Conservation (phyloP, 2,329 filamentous ascomycete genomes). For the Nakataea oryzae region DNA sequence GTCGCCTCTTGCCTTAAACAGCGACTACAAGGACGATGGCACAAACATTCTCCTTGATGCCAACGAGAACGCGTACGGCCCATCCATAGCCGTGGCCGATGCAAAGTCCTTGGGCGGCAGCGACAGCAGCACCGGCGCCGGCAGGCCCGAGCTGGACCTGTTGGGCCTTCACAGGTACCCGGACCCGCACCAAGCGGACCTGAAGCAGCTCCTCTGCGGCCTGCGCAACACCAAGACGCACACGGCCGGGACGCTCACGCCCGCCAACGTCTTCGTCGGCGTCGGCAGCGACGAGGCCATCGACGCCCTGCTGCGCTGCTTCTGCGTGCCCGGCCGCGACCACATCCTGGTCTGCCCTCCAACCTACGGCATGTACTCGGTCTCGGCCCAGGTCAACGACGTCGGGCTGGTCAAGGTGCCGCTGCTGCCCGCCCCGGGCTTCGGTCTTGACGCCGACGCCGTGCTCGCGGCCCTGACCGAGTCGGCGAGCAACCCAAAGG, state of each 20-base stretch:
- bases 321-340: conserved; percentile 79
- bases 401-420: conserved; percentile 80
- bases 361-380: conserved; percentile 97
- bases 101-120: conserved; percentile 21
- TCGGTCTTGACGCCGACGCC: conserved; percentile 61
- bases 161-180: conserved; percentile 86
- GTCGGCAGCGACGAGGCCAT: conserved; percentile 97
- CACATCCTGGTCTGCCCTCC: conserved; percentile 91
- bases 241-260: conserved; percentile 61
- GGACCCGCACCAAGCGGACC: conserved; percentile 80
- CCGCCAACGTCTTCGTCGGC: conserved; percentile 84
- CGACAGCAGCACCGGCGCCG: conserved; percentile 21
- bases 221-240: conserved; percentile 80
- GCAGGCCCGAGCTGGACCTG: conserved; percentile 58
- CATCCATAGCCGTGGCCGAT: conserved; percentile 51
- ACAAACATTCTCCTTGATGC: conserved; percentile 93
- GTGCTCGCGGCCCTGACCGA: conserved; percentile 55
- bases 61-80: conserved; percentile 95
- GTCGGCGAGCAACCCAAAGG: neutral
- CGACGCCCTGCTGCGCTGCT: conserved; percentile 84
- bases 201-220: conserved; percentile 80
- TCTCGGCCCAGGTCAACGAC: conserved; percentile 92
- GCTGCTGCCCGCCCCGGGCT: conserved; percentile 59
- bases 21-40: conserved; percentile 98
- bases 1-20: conserved; percentile 25